Conservation (phyloP, 805 yeast species). For the Yarrowia osloensis region DNA sequence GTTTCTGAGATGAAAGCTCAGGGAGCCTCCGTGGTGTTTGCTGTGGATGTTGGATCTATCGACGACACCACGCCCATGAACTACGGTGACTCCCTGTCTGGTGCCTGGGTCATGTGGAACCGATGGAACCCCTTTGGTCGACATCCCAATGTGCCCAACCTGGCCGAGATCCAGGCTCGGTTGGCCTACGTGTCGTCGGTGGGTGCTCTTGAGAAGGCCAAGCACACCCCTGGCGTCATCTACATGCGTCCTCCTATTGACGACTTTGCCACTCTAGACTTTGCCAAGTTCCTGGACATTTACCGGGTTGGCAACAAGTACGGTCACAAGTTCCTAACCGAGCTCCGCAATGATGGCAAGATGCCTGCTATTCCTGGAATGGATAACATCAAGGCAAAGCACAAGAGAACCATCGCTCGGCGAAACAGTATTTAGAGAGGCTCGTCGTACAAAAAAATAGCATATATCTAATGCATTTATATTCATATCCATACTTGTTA, state of each 20-base stretch:
- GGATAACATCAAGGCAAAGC: constrained; percentile 41
- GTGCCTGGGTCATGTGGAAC: constrained; percentile 78
- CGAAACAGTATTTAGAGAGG: constrained; percentile 55
- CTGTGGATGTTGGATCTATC: constrained; percentile 93
- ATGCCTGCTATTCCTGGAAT: constrained; percentile 66
- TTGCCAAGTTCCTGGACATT: constrained; percentile 88
- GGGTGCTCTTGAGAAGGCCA: constrained; percentile 86
- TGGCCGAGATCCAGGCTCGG: constrained; percentile 93
- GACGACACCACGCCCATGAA: constrained; percentile 88
- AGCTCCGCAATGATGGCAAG: constrained; percentile 54
- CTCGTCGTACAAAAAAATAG: not conserved
- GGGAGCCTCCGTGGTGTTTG: constrained; percentile 85
- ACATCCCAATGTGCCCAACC: constrained; percentile 85
- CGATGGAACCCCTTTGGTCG: constrained; percentile 87
- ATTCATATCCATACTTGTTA: no score
- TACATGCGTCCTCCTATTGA: constrained; percentile 95
- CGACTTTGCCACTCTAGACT: constrained; percentile 85
- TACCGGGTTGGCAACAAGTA: constrained; percentile 76
- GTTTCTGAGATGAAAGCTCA: constrained; percentile 87
- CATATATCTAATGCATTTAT: not conserved
- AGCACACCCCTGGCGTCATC: constrained; percentile 76
- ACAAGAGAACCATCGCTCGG: constrained; percentile 47
- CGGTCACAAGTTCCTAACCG: constrained; percentile 59
- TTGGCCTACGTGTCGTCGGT: constrained; percentile 95
- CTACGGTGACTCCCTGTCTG: constrained; percentile 91